Conservation (phyloP, 257 asterid species). For the Solanum chiquidenum region DNA sequence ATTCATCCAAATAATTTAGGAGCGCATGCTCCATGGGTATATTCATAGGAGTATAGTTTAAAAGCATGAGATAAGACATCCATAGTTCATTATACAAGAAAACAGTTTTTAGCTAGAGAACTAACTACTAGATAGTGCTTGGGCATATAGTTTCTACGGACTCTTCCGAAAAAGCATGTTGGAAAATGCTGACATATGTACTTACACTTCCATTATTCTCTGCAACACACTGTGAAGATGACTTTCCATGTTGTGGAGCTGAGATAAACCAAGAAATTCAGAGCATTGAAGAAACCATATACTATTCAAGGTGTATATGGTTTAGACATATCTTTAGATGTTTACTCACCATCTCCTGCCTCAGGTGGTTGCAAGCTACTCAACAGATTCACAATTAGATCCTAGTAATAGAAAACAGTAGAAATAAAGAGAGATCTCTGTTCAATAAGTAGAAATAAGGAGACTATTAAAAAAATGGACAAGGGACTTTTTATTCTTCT, state of each 20-base stretch:
- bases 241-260: slow-evolving; percentile 74
- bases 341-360: slow-evolving; percentile 54
- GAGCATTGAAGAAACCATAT: not conserved
- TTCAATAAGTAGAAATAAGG: not conserved
- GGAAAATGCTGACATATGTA: not conserved
- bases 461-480: not conserved
- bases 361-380: slow-evolving; percentile 60
- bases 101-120: not conserved
- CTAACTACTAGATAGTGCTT: not conserved
- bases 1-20: not conserved
- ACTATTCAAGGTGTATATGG: no score
- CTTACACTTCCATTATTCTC: slow-evolving; percentile 87
- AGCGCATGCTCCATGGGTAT: not conserved
- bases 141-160: not conserved
- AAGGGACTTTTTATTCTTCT: not conserved
- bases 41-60: not conserved
- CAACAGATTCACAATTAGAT: slow-evolving; percentile 68
- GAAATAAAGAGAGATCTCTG: not conserved
- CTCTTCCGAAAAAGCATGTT: not conserved
- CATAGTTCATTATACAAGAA: not conserved
- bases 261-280: slow-evolving; percentile 9
- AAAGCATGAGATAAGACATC: not conserved
- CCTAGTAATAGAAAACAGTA: slow-evolving; percentile 31
- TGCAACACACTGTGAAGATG: slow-evolving; percentile 45
- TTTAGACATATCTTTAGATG: not conserved